Percentiles rank a stretch among this genome's conserved stretches.
Evolutionary conservation across 2,329 filamentous ascomycete species (phyloP).

Genomic region (Diaporthe ilicicola): DNA sequence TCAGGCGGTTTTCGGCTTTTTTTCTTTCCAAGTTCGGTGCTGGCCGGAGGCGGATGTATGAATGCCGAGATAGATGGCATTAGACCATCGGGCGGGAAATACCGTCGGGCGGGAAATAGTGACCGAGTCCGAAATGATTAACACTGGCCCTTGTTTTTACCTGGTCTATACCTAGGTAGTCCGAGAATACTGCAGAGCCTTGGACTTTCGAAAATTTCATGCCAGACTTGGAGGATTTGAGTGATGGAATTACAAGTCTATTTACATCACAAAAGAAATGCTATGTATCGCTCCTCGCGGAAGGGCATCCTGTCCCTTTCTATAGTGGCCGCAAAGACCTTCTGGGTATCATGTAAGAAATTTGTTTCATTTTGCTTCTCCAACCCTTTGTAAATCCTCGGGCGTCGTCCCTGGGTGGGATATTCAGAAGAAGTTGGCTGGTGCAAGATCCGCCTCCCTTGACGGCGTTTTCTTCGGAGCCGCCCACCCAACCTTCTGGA

Average conservation of each 20-base stretch:
- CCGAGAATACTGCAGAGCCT: no score
- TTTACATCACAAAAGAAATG: background rate
- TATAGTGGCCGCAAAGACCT: slow-evolving; percentile 3
- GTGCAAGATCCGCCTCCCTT: background rate
- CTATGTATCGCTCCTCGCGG: background rate
- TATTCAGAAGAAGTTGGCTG: background rate
- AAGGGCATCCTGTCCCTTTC: background rate
- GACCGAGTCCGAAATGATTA: no score
- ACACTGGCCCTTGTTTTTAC: no score
- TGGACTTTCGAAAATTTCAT: no score
- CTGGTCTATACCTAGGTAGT: no score
- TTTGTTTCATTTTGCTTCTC: no score
- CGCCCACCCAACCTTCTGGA: background rate
- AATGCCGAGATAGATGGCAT: background rate
- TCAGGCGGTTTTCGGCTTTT: background rate
- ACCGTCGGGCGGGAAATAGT: background rate
- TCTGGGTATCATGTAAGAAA: slow-evolving; percentile 22
- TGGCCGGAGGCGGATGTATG: background rate
- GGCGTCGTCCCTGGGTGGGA: background rate
- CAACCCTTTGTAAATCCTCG: background rate
- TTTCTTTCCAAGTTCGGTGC: no score
- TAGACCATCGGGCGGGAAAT: background rate
- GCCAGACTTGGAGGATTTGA: no score
- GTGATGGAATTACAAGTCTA: slow-evolving; percentile 2
- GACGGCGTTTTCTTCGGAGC: background rate